These are phyloP conservation scores for Ettlia oleoabundans DNA, from an alignment of 139 green algal genomes.

Conservation along the genomic window DNA sequence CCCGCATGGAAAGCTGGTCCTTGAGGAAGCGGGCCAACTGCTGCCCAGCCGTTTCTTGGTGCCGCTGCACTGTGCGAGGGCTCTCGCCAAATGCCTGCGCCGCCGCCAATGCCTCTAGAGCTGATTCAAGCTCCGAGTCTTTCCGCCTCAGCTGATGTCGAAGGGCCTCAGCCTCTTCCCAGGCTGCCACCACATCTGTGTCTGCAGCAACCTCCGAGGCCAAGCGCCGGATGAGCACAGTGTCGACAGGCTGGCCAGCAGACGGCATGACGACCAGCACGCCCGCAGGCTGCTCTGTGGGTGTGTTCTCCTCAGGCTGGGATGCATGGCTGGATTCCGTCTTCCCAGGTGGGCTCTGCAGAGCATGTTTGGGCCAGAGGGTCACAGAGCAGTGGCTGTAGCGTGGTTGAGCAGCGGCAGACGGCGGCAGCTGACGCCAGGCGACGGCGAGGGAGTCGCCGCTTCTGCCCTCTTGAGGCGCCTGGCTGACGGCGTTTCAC, in stretches of 20 bases:
- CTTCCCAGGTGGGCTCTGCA: conserved; percentile 15
- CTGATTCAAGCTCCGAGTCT: conserved; percentile 7
- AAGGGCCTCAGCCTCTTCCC: conserved; percentile 18
- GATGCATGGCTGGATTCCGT: background rate
- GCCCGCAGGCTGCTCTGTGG: background rate
- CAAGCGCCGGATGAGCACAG: background rate
- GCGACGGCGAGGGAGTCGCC: background rate
- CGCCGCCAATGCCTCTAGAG: conserved; percentile 10
- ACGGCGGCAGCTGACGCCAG: conserved; percentile 12
- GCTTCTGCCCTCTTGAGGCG: background rate
- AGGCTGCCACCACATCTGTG: conserved; percentile 15
- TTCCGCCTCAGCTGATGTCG: conserved; percentile 19
- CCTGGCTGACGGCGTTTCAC: background rate
- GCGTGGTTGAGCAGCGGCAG: background rate
- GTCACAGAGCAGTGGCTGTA: background rate
- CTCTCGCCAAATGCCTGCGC: conserved; percentile 9
- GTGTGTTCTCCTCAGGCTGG: no score
- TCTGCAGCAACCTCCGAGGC: background rate
- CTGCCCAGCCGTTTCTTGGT: conserved; percentile 34
- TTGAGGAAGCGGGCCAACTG: conserved; percentile 57
- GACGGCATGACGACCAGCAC: background rate
- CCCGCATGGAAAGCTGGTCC: conserved; percentile 35
- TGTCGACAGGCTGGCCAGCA: conserved; percentile 1
- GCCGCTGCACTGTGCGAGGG: background rate
- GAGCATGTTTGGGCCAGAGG: background rate